Percentiles rank a stretch among this genome's conserved stretches.
These are phyloP conservation scores for Xerocomus nothofagi DNA, from an alignment of 1,284 basidiomycete species.

Conservation along the genomic window DNA sequence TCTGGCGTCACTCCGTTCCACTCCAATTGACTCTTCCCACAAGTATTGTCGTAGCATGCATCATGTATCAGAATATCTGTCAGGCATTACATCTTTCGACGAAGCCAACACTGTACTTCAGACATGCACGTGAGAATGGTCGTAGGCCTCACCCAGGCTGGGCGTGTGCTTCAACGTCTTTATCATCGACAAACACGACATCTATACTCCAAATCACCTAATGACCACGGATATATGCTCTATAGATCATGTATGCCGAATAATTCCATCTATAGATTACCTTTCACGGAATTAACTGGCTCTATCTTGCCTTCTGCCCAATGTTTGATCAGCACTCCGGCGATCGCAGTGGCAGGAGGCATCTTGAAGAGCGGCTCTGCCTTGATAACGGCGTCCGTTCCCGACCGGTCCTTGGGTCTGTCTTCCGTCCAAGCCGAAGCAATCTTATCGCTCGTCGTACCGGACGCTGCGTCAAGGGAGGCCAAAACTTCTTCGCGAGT, in stretches of 20 bases:
- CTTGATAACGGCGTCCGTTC: slow-evolving; percentile 17
- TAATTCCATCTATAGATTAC: slow-evolving; percentile 20
- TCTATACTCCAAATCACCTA: background rate
- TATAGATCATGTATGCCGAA: background rate
- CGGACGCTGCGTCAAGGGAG: slow-evolving; percentile 56
- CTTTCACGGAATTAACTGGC: slow-evolving; percentile 25
- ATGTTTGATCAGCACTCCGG: slow-evolving; percentile 64
- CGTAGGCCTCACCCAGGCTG: no score
- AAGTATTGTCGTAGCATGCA: background rate
- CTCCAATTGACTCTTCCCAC: background rate
- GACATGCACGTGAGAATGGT: no score
- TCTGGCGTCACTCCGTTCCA: background rate
- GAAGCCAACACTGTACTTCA: no score
- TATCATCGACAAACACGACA: no score
- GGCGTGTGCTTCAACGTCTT: no score
- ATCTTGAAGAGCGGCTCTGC: slow-evolving; percentile 58
- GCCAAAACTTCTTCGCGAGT: slow-evolving; percentile 70
- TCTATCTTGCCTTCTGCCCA: slow-evolving; percentile 57
- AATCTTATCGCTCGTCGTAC: slow-evolving; percentile 35
- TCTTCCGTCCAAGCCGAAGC: slow-evolving; percentile 22
- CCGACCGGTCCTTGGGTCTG: slow-evolving; percentile 15
- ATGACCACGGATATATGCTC: background rate
- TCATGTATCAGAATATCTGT: no score
- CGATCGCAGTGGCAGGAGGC: slow-evolving; percentile 69
- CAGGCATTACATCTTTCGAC: background rate